phyloP scores from a whole-genome alignment of 345 rosid species.

The Eucalyptus grandis region DNA sequence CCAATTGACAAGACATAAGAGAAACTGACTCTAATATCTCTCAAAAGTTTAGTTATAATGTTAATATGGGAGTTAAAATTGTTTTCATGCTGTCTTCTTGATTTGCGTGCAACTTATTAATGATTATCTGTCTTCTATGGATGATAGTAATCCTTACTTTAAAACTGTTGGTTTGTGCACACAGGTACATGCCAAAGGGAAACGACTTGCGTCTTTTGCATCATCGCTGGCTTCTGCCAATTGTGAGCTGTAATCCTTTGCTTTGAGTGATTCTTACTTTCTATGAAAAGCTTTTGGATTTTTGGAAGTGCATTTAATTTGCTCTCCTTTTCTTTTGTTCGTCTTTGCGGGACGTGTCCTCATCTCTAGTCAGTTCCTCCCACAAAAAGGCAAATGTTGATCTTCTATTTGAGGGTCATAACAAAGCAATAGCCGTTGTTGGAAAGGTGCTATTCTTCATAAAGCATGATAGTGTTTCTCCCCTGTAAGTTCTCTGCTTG shows the following conservation, averaged over 20 bases:
- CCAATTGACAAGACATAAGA: not conserved
- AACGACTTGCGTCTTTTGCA: constrained; percentile 29
- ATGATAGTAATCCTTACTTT: not conserved
- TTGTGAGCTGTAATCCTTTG: constrained; percentile 17
- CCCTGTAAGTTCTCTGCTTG: constrained; percentile 36
- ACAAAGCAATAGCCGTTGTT: constrained; percentile 39
- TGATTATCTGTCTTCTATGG: not conserved
- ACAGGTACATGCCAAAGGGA: constrained; percentile 39
- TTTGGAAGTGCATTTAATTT: not conserved
- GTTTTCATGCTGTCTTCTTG: not conserved
- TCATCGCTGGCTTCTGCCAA: constrained; percentile 29
- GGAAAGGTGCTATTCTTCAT: constrained; percentile 57
- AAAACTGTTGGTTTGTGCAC: not conserved
- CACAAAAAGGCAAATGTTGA: constrained; percentile 31
- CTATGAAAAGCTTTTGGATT: not conserved
- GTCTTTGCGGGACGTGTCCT: not conserved
- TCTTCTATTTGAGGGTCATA: constrained; percentile 42
- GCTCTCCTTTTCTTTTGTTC: not conserved
- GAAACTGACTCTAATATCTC: not conserved
- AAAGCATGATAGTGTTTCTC: constrained; percentile 47
- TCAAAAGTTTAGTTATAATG: not conserved
- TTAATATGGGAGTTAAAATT: not conserved
- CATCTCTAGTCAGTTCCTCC: constrained; percentile 23
- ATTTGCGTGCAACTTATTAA: not conserved
- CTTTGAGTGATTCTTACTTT: not conserved